These are phyloP conservation scores for Sequoia sempervirens DNA, from an alignment of 75 land plant species.

Conservation along the genomic window DNA sequence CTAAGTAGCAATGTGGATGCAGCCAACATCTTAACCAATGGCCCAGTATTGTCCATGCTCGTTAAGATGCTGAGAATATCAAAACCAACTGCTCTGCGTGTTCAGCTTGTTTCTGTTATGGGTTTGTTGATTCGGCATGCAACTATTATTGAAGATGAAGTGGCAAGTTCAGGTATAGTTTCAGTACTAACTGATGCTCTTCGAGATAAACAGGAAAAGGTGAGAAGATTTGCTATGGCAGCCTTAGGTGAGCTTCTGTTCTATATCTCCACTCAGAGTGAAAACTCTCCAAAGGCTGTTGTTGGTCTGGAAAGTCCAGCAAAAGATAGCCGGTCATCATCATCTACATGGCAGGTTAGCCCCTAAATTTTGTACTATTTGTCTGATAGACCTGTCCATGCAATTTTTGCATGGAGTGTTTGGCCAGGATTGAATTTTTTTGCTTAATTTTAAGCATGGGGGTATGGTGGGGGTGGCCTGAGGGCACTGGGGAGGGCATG, in stretches of 20 bases:
- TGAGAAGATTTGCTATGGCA: constrained; percentile 95
- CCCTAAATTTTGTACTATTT: neutral
- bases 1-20: constrained; percentile 76
- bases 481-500: neutral
- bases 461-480: neutral
- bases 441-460: neutral
- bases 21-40: constrained; percentile 84
- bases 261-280: constrained; percentile 85
- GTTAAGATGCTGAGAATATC: constrained; percentile 82
- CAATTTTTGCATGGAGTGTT: neutral
- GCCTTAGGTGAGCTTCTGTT: constrained; percentile 92
- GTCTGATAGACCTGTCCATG: neutral
- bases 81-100: constrained; percentile 57
- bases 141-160: constrained; percentile 74
- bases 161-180: constrained; percentile 87
- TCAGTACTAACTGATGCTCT: constrained; percentile 79
- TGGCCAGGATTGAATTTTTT: neutral
- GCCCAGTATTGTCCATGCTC: constrained; percentile 78
- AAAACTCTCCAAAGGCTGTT: constrained; percentile 33
- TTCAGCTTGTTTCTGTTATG: constrained; percentile 72
- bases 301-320: constrained; percentile 57
- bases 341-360: constrained; percentile 85
- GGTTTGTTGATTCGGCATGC: constrained; percentile 92
- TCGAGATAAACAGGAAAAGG: constrained; percentile 93
- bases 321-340: constrained; percentile 56